Evolutionary conservation across 169 alveolate genomes (phyloP).

Genomic region (Plasmodium coatneyi): DNA sequence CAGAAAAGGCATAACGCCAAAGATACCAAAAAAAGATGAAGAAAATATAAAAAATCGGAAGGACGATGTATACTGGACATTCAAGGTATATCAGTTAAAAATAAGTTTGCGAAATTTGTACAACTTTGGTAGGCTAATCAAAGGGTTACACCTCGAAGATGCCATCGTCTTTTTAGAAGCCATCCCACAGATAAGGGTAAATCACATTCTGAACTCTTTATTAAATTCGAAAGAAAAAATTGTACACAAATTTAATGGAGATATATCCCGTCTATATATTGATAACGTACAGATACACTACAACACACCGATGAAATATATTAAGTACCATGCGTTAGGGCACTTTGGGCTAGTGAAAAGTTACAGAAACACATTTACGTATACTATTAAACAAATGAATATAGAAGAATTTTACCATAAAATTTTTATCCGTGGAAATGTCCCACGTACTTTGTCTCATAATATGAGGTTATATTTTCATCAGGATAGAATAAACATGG

Average conservation of each 20-base stretch:
- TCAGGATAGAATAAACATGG: slow-evolving; percentile 79
- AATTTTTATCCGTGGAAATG: slow-evolving; percentile 84
- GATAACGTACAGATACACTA: slow-evolving; percentile 78
- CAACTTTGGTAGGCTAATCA: slow-evolving; percentile 79
- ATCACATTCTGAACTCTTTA: slow-evolving; percentile 81
- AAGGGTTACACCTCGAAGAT: slow-evolving; percentile 82
- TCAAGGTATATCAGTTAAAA: slow-evolving; percentile 82
- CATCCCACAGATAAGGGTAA: slow-evolving; percentile 82
- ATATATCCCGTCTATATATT: slow-evolving; percentile 84
- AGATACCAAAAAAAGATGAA: slow-evolving; percentile 79
- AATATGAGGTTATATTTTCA: slow-evolving; percentile 81
- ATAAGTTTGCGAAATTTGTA: slow-evolving; percentile 83
- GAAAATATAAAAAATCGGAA: slow-evolving; percentile 73
- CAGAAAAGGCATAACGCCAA: slow-evolving; percentile 80
- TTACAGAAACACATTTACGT: slow-evolving; percentile 81
- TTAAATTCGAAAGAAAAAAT: slow-evolving; percentile 81
- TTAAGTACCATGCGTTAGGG: slow-evolving; percentile 73
- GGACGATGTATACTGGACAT: slow-evolving; percentile 81
- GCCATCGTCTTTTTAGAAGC: slow-evolving; percentile 85
- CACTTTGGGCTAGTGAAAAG: slow-evolving; percentile 83
- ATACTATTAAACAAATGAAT: slow-evolving; percentile 85
- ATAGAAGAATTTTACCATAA: slow-evolving; percentile 87
- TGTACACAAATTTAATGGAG: slow-evolving; percentile 83
- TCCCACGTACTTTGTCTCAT: slow-evolving; percentile 84
- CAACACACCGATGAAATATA: slow-evolving; percentile 76